Evolutionary conservation across 1,284 basidiomycete species (phyloP), one percentile per base, ranked within the genome.

Genomic region (Fomitopsis betulina): DNA sequence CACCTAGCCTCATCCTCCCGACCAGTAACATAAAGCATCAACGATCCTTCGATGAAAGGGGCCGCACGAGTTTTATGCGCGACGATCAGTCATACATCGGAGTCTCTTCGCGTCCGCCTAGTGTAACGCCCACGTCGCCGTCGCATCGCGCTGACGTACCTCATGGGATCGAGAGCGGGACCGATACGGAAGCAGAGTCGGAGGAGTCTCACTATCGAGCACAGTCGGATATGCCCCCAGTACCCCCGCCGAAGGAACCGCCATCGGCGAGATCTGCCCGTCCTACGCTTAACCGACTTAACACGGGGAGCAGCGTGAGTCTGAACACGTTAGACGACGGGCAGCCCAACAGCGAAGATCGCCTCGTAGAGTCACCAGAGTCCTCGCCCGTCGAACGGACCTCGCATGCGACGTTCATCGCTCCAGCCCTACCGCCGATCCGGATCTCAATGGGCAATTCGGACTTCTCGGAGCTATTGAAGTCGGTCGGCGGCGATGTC

Each of bases 401-500:
- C n/a, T 86, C 85, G 17, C 82, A 80, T 63, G 78, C 87, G 13
- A 91, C 89, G 19, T 91, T 84, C 70, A 90, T 91, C 56, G 87
- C 88, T 1, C 90, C 90, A 45, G 89, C 89, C 5, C 75, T 92
- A 32, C 90, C 89, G 4, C 90, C 90, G 0, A 91, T 93, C 65
- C 83, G 91, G 25, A 88, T 93, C 68, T 94, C 91, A 9, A 83
- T 95, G 78, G 87, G 85, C 63, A 80, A 85, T 42, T 78, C 83
- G 1, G 93, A 94, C 70, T 93, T 95, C 63, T 82, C 87, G 0
- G 86, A 89, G 60, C 70, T 91, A 19, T 77, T 90, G 50, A 82
- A 73, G 65, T 80, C 81, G 25, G 79, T 86, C 5, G 79, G 77
- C 74, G 52, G 72, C 72, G 25, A 74, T 76, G 12, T 68, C 15